Conservation (phyloP, 1,284 basidiomycete species). For the Tetrapyrgos nigripes region DNA sequence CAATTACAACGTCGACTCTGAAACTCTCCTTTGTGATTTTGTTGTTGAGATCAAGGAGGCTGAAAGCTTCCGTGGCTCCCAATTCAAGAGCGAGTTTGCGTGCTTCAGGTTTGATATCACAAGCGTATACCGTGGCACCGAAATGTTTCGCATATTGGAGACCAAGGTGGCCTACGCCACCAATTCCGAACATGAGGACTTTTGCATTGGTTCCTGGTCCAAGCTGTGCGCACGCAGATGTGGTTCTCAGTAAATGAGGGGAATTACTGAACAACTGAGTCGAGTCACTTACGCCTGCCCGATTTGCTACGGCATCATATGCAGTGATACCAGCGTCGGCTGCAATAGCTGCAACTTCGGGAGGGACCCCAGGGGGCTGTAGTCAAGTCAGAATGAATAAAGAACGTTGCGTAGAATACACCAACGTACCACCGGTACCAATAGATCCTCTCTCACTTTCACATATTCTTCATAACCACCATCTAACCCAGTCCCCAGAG, state of each 20-base stretch:
- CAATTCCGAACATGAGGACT: constrained; percentile 36
- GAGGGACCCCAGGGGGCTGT: constrained; percentile 27
- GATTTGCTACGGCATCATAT: constrained; percentile 29
- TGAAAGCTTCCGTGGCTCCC: constrained; percentile 30
- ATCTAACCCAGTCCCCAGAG: constrained; percentile 27
- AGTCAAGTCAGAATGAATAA: neutral
- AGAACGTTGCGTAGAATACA: neutral
- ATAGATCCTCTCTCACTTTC: constrained; percentile 20
- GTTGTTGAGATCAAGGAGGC: constrained; percentile 25
- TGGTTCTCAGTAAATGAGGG: neutral
- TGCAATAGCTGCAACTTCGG: constrained; percentile 29
- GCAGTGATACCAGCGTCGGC: constrained; percentile 31
- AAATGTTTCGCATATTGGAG: constrained; percentile 33
- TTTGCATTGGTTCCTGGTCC: constrained; percentile 3
- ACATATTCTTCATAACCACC: constrained; percentile 31
- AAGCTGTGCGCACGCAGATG: neutral
- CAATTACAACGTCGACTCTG: constrained; percentile 30
- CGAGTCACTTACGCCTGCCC: constrained; percentile 21
- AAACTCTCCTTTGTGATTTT: constrained; percentile 25
- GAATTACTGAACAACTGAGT: neutral
- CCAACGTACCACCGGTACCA: constrained; percentile 28
- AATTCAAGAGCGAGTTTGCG: constrained; percentile 29
- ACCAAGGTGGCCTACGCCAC: constrained; percentile 36
- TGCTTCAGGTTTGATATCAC: constrained; percentile 30
- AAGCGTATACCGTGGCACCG: constrained; percentile 31